phyloP scores from a whole-genome alignment of 805 yeast species.

The Saturnispora saitoi region DNA sequence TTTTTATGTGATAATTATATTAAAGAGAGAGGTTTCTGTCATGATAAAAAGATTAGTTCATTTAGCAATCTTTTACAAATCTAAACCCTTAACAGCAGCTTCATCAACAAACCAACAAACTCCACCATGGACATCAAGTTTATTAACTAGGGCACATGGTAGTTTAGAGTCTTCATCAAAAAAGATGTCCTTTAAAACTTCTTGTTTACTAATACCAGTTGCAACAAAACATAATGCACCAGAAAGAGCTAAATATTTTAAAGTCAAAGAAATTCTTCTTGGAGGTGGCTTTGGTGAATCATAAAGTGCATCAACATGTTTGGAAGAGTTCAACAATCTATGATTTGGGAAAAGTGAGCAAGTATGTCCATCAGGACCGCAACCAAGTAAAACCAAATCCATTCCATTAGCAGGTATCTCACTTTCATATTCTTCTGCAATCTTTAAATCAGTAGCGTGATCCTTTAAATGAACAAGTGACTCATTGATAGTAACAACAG shows the following conservation, averaged over 20 bases:
- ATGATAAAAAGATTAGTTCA: too few species aligned
- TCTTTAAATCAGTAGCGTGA: conserved; percentile 40
- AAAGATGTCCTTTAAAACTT: conserved; percentile 64
- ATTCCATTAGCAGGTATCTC: conserved; percentile 42
- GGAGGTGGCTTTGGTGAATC: conserved; percentile 95
- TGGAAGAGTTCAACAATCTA: conserved; percentile 46
- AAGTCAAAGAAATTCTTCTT: conserved; percentile 82
- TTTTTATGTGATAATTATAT: neutral
- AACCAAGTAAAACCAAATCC: conserved; percentile 73
- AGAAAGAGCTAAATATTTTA: conserved; percentile 58
- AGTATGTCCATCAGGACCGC: conserved; percentile 96
- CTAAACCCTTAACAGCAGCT: conserved; percentile 62
- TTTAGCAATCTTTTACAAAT: conserved; percentile 12
- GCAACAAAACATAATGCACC: conserved; percentile 69
- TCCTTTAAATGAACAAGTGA: conserved; percentile 44
- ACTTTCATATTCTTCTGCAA: conserved; percentile 57
- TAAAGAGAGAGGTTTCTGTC: neutral
- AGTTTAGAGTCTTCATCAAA: conserved; percentile 33
- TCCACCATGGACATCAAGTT: conserved; percentile 32
- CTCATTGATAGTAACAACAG: conserved; percentile 58
- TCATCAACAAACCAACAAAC: conserved; percentile 81
- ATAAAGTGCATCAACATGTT: conserved; percentile 52
- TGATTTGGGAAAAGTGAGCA: conserved; percentile 91
- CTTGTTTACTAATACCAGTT: conserved; percentile 79
- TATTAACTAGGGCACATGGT: conserved; percentile 73